Conservation (phyloP, 1,139 yeast genomes). For the Debaryomyces robertsiae region DNA sequence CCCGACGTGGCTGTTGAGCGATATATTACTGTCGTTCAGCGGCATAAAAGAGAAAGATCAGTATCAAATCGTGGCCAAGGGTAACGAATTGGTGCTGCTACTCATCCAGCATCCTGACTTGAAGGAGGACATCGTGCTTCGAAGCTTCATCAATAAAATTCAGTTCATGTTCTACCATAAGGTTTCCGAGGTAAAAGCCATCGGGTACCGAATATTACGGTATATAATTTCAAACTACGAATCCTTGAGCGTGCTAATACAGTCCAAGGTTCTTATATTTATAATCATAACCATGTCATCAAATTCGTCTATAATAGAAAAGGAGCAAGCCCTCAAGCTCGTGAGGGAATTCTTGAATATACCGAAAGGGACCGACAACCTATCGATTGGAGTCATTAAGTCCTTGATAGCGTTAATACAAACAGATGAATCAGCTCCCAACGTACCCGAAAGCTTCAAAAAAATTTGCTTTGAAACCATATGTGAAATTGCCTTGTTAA, state of each 20-base stretch:
- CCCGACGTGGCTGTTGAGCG: constrained; percentile 44
- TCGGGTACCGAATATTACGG: constrained; percentile 76
- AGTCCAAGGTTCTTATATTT: constrained; percentile 60
- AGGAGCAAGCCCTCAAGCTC: constrained; percentile 78
- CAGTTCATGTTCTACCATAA: constrained; percentile 61
- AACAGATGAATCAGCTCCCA: constrained; percentile 36
- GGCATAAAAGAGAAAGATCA: constrained; percentile 40
- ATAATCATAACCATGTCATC: constrained; percentile 67
- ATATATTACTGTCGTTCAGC: constrained; percentile 30
- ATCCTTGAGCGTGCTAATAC: constrained; percentile 49
- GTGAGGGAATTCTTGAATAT: constrained; percentile 63
- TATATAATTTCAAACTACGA: constrained; percentile 58
- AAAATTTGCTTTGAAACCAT: constrained; percentile 66
- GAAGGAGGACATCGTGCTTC: constrained; percentile 64
- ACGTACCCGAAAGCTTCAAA: constrained; percentile 48
- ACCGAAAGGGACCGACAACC: constrained; percentile 55
- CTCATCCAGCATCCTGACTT: constrained; percentile 63
- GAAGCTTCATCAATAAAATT: constrained; percentile 61
- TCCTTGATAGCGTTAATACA: constrained; percentile 76
- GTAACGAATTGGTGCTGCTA: constrained; percentile 63
- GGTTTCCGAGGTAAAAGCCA: constrained; percentile 66
- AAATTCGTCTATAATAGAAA: constrained; percentile 56
- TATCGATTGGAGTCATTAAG: constrained; percentile 69
- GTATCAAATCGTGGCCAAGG: constrained; percentile 53
- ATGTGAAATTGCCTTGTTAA: constrained; percentile 64